Base-by-base conservation (phyloP, 2,329 filamentous ascomycete species). In the Colletotrichum cereale region DNA sequence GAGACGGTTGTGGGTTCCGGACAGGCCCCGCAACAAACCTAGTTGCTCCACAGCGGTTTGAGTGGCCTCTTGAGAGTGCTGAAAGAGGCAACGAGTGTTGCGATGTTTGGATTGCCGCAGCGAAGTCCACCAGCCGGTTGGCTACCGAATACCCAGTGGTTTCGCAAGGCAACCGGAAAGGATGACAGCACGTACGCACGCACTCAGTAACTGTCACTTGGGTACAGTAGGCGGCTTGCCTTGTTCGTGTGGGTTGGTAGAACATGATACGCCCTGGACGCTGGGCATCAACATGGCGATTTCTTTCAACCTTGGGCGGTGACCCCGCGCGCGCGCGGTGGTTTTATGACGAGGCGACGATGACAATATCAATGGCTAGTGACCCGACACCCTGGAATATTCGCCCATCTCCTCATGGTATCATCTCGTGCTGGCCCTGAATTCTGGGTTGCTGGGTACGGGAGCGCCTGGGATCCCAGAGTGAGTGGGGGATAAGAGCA, bases 361-460 rank as follows among this genome's bases (percentile, higher is more conserved):
- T 47, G 63, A 56, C 56, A 47, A 67, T 55, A 38, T 44, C 29
- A 42, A 31, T 44, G 14, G 56, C 24, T 48, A 29, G 67, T 57
- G 16, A 50, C 24, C 57, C 57, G 40, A 42, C 44, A 38, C 60
- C 29, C 62, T 69, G 53, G 66, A 69, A 69, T 47, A 34, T 40
- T 21, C 36, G n/a, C 52, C 26, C 31, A 36, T 47, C 47, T 47
- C 31, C 36, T 44, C 26, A 44, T 42, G 29, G 62, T 53, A 65
- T 53, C 50, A 58, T 64, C 60, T 58, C 40, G 11, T 52, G 24
- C 50, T 63, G 44, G 31, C 48, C 21, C 65, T 68, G 52, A 53
- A 38, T 47, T 63, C 44, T 64, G 44, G 69, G 65, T 68, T 63
- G 69, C 65, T 69, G 58, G 69, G 65, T 71, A 64, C 65, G 47